Percentiles rank a stretch among this genome's conserved stretches.
These are phyloP conservation scores for Persicaria maculosa DNA, from an alignment of 148 eudicot genomes.

Conservation along the genomic window DNA sequence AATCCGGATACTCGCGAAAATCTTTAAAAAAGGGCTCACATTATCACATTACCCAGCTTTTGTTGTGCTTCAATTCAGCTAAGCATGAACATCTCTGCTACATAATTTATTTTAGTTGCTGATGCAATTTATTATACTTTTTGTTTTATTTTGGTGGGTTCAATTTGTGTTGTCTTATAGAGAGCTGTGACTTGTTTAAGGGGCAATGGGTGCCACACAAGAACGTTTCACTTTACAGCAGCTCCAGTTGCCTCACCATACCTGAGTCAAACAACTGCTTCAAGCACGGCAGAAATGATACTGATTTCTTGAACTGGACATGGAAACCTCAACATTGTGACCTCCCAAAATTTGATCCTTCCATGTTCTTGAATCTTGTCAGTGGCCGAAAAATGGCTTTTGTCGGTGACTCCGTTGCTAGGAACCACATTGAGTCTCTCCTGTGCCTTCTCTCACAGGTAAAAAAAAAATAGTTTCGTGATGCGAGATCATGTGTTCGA, in stretches of 20 bases:
- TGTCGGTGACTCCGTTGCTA: slow-evolving; percentile 66
- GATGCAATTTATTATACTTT: background rate
- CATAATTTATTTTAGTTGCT: background rate
- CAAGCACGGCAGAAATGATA: slow-evolving; percentile 51
- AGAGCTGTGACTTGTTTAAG: slow-evolving; percentile 41
- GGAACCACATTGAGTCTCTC: slow-evolving; percentile 76
- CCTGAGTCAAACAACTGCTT: slow-evolving; percentile 61
- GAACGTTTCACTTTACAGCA: slow-evolving; percentile 36
- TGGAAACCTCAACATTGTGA: slow-evolving; percentile 68
- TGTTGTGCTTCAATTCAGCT: background rate
- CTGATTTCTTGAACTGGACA: slow-evolving; percentile 54
- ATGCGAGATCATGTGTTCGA: background rate
- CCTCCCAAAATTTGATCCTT: slow-evolving; percentile 47
- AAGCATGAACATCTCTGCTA: background rate
- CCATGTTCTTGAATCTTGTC: slow-evolving; percentile 28
- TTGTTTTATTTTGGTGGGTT: background rate
- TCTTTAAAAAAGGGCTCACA: no score
- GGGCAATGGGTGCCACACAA: slow-evolving; percentile 54
- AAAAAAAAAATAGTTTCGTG: background rate
- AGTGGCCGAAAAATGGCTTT: slow-evolving; percentile 53
- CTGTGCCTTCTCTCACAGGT: slow-evolving; percentile 62
- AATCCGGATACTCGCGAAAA: no score
- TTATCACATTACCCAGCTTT: background rate
- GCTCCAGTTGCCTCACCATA: slow-evolving; percentile 45
- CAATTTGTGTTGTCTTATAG: background rate